Conservation (phyloP, 768 basidiomycete genomes). For the Kwoniella sp. region DNA sequence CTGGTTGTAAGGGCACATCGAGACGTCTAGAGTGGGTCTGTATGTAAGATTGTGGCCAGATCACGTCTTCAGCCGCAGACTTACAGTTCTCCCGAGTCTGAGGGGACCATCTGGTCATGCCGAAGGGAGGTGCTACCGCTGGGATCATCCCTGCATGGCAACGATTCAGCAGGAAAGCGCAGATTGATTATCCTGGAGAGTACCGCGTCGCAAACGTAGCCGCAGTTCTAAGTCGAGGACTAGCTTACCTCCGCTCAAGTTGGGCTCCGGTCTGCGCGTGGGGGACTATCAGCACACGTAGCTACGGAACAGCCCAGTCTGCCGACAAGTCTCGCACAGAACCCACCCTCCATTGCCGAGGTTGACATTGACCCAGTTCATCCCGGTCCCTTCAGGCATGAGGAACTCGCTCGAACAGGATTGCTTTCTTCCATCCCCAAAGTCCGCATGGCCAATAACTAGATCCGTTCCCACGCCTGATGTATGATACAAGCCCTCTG, state of each 20-base stretch:
- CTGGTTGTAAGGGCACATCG: slow-evolving; percentile 42
- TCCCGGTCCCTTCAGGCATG: slow-evolving; percentile 18
- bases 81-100: slow-evolving; percentile 74
- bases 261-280: slow-evolving; percentile 23
- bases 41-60: too few relatives aligned
- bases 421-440: slow-evolving; percentile 28
- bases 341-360: slow-evolving; percentile 38
- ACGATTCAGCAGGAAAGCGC: too few relatives aligned
- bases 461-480: too few relatives aligned
- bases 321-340: neutral
- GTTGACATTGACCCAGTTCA: slow-evolving; percentile 32
- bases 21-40: slow-evolving; percentile 19
- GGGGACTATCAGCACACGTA: neutral
- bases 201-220: too few relatives aligned
- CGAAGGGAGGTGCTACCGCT: slow-evolving; percentile 68
- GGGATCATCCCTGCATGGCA: slow-evolving; percentile 61
- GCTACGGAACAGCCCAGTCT: neutral
- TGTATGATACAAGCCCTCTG: too few relatives aligned
- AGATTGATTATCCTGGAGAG: too few relatives aligned
- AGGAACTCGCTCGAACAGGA: slow-evolving; percentile 11
- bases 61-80: too few relatives aligned
- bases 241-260: slow-evolving; percentile 31
- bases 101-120: slow-evolving; percentile 80
- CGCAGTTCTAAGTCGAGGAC: too few relatives aligned
- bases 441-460: slow-evolving; percentile 38